phyloP scores from a whole-genome alignment of 1,139 yeast genomes.

The Kurtzmaniella natalensis region DNA sequence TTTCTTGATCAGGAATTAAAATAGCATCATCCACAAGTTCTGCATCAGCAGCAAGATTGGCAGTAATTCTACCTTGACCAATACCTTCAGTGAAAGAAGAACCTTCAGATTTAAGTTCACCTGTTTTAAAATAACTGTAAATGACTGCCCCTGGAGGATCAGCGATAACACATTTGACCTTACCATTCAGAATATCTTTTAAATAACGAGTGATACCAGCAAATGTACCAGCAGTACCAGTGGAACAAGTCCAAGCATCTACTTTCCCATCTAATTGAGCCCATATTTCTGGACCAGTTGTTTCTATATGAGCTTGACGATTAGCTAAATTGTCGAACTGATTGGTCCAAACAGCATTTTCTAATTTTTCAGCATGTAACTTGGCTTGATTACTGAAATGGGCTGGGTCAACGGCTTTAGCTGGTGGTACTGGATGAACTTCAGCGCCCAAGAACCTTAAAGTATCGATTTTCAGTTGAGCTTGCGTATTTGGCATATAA shows the following conservation, averaged over 20 bases:
- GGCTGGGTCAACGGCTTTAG: conserved; percentile 72
- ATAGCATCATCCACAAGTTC: conserved; percentile 70
- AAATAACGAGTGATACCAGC: conserved; percentile 78
- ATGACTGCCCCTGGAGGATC: conserved; percentile 93
- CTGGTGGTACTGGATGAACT: conserved; percentile 88
- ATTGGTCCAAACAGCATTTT: conserved; percentile 87
- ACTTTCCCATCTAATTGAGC: conserved; percentile 78
- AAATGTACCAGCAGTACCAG: conserved; percentile 91
- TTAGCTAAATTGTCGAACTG: conserved; percentile 86
- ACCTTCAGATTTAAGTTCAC: conserved; percentile 62
- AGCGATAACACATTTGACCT: conserved; percentile 64
- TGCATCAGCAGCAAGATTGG: conserved; percentile 69
- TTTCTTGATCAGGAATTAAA: conserved; percentile 66
- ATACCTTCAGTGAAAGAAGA: conserved; percentile 91
- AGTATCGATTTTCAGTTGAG: conserved; percentile 72
- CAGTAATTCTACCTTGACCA: conserved; percentile 92
- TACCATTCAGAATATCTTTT: conserved; percentile 57
- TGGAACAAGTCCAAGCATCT: conserved; percentile 82
- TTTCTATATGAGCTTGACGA: conserved; percentile 83
- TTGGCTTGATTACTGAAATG: conserved; percentile 84
- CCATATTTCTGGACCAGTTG: conserved; percentile 93
- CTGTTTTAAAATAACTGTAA: conserved; percentile 68
- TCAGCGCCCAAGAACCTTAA: conserved; percentile 75
- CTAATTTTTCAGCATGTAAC: conserved; percentile 70
- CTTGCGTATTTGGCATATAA: conserved; percentile 87